A percentile compares a stretch with the other conserved stretches of the same genome.
Conservation (phyloP, 1,284 basidiomycete species). For the Acaromyces ingoldii region DNA sequence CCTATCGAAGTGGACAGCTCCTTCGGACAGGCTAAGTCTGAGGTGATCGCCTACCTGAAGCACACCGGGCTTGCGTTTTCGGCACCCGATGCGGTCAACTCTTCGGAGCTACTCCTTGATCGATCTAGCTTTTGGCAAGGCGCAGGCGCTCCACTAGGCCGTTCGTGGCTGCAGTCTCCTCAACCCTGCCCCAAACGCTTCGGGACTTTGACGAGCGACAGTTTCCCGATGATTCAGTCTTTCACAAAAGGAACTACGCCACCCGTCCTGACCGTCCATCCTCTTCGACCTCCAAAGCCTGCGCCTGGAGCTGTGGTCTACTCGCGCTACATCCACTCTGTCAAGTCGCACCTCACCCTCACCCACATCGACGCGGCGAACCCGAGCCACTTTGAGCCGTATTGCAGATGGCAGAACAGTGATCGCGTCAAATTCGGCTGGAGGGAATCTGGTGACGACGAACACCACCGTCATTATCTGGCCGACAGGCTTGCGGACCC, state of each 20-base stretch:
- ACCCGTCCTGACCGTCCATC: conserved; percentile 58
- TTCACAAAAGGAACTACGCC: conserved; percentile 56
- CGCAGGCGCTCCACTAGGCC: conserved; percentile 56
- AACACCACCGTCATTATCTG: conserved; percentile 58
- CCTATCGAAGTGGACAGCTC: conserved; percentile 9
- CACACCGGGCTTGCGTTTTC: conserved; percentile 16
- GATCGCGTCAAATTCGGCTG: conserved; percentile 58
- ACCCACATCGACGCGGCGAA: conserved; percentile 55
- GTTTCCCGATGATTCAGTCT: conserved; percentile 53
- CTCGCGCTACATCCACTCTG: conserved; percentile 55
- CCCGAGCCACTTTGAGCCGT: conserved; percentile 55
- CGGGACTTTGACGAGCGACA: neutral
- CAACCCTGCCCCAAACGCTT: conserved; percentile 17
- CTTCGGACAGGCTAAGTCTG: neutral
- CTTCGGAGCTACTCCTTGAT: conserved; percentile 52
- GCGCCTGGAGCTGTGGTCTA: conserved; percentile 56
- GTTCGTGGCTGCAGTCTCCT: conserved; percentile 55
- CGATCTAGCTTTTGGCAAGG: conserved; percentile 60
- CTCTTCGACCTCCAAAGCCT: conserved; percentile 60
- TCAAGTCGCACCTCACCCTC: conserved; percentile 56
- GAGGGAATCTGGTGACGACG: conserved; percentile 57
- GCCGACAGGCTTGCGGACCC: conserved; percentile 54
- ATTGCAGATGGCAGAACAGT: conserved; percentile 60
- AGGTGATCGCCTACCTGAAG: conserved; percentile 6
- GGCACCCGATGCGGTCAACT: conserved; percentile 12